Evolutionary conservation across 179 eudicot genomes (phyloP).

Genomic region (Sideroxylon spinosum): DNA sequence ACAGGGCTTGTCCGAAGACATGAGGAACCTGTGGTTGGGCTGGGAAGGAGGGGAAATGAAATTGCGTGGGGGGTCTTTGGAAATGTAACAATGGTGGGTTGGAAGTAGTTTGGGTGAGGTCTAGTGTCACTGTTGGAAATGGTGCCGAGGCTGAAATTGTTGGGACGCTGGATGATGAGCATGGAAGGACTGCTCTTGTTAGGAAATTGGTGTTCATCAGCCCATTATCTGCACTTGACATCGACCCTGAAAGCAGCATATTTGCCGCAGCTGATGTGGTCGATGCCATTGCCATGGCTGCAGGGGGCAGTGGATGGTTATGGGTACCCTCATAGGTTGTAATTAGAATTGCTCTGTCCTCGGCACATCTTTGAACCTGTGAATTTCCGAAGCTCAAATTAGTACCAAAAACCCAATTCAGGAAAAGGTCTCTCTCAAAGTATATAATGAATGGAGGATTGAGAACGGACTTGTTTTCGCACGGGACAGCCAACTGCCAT

Average conservation of each 20-base stretch:
- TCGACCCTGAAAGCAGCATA: conserved; percentile 86
- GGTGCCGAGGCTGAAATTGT: conserved; percentile 97
- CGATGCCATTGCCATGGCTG: conserved; percentile 91
- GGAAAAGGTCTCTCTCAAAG: too few relatives aligned
- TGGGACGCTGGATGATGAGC: conserved; percentile 75
- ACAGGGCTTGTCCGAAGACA: conserved; percentile 38
- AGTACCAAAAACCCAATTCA: not conserved
- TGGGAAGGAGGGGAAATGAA: conserved; percentile 37
- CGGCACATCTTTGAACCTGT: conserved; percentile 92
- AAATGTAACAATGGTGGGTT: conserved; percentile 37
- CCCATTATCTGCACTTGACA: conserved; percentile 62
- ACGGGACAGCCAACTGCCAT: conserved; percentile 92
- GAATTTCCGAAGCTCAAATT: not conserved
- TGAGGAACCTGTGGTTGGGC: conserved; percentile 28
- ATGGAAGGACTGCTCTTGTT: conserved; percentile 71
- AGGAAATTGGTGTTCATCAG: conserved; percentile 70
- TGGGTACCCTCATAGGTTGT: conserved; percentile 94
- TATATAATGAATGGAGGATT: too few relatives aligned
- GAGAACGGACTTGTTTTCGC: conserved; percentile 71
- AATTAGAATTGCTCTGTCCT: conserved; percentile 66
- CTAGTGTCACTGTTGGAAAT: conserved; percentile 87
- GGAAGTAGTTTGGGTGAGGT: conserved; percentile 50
- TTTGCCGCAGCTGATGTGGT: conserved; percentile 86
- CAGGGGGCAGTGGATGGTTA: conserved; percentile 89
- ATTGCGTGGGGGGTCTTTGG: conserved; percentile 42